These are phyloP conservation scores for Gynandropsis gynandra DNA, from an alignment of 345 rosid genomes.

Conservation along the genomic window DNA sequence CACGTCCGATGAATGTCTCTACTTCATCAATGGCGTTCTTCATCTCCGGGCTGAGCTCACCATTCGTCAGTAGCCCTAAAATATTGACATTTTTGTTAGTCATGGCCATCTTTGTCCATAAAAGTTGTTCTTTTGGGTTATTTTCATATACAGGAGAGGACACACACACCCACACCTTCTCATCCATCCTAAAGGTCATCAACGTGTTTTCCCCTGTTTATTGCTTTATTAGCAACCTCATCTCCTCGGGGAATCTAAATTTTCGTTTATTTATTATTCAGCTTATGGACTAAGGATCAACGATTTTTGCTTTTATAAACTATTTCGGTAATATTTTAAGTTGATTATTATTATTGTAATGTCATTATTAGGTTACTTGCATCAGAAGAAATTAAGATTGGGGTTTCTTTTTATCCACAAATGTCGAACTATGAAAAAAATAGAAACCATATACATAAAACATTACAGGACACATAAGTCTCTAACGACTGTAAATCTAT, in stretches of 20 bases:
- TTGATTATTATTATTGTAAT: no score
- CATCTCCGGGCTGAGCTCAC: constrained; percentile 84
- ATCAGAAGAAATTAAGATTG: neutral
- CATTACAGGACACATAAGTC: constrained; percentile 18
- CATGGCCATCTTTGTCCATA: neutral
- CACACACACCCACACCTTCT: neutral
- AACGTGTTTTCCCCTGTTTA: no score
- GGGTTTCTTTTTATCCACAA: no score
- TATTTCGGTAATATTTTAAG: no score
- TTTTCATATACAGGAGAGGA: neutral
- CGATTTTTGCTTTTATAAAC: no score
- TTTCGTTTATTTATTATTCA: no score
- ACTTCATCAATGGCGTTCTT: constrained; percentile 62
- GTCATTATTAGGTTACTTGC: constrained; percentile 2
- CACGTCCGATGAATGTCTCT: constrained; percentile 45
- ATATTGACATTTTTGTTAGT: no score
- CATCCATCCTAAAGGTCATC: no score
- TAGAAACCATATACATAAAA: constrained; percentile 13
- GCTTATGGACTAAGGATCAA: no score
- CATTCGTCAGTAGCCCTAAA: constrained; percentile 19
- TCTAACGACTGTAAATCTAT: constrained; percentile 31
- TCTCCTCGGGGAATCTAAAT: no score
- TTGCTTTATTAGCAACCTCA: no score
- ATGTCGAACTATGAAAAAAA: constrained; percentile 18
- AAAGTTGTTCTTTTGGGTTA: neutral